Evolutionary conservation across 1,139 yeast species (phyloP).

Genomic region (Meyerozyma carpophila): DNA sequence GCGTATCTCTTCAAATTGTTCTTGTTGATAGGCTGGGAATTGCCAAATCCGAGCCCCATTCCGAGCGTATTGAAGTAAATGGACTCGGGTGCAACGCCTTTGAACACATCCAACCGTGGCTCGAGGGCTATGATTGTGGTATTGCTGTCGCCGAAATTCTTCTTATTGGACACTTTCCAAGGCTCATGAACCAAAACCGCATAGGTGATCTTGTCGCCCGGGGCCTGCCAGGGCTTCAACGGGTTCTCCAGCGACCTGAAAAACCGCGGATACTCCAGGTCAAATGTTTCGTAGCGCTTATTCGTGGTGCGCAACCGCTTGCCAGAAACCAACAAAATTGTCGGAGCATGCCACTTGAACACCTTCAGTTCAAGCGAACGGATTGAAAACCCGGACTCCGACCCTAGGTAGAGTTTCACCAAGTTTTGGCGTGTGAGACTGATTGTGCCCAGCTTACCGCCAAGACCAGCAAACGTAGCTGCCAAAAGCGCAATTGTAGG

Average conservation of each 20-base stretch:
- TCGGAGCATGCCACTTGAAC: constrained; percentile 88
- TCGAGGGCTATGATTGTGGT: constrained; percentile 56
- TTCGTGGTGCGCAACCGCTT: constrained; percentile 41
- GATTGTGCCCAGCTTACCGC: neutral
- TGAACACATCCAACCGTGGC: constrained; percentile 40
- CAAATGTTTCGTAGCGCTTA: constrained; percentile 48
- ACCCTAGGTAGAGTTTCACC: constrained; percentile 65
- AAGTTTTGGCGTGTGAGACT: constrained; percentile 25
- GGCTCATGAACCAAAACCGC: constrained; percentile 64
- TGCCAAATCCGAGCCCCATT: constrained; percentile 80
- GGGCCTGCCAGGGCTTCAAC: constrained; percentile 27
- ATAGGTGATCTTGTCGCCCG: constrained; percentile 44
- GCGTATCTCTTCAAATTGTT: constrained; percentile 30
- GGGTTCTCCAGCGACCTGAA: constrained; percentile 29
- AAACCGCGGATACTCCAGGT: constrained; percentile 46
- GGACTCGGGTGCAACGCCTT: constrained; percentile 22
- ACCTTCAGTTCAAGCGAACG: constrained; percentile 79
- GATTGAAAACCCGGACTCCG: constrained; percentile 80
- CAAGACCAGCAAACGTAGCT: neutral
- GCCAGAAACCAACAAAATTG: constrained; percentile 67
- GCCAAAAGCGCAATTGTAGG: neutral
- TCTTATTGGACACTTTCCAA: constrained; percentile 73
- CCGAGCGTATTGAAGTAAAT: constrained; percentile 65
- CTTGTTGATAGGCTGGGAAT: constrained; percentile 53
- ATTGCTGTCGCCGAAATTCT: constrained; percentile 59